Conservation (phyloP, 768 basidiomycete genomes). For the Mycena olivaceomarginata region DNA sequence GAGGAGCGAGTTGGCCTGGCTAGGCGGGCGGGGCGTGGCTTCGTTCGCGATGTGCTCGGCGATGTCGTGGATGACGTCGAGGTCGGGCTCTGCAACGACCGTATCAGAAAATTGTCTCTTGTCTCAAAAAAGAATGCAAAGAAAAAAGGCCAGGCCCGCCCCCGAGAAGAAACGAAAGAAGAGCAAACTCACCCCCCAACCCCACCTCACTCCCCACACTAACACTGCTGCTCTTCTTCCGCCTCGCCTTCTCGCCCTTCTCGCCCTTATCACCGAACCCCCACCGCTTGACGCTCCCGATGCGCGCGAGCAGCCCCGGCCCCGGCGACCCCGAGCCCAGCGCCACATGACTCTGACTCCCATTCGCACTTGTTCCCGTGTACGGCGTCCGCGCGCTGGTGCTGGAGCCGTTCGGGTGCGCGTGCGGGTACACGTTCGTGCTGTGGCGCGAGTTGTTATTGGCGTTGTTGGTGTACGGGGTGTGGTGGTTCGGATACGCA, state of each 20-base stretch:
- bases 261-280: conserved; percentile 47
- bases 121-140: too few relatives aligned
- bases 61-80: conserved; percentile 39
- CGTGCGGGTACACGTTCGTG: neutral
- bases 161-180: neutral
- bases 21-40: conserved; percentile 38
- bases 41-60: conserved; percentile 28
- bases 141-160: neutral
- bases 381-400: conserved; percentile 46
- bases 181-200: conserved; percentile 17
- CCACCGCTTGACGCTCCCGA: conserved; percentile 78
- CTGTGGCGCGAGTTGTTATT: neutral
- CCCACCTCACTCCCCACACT: conserved; percentile 39
- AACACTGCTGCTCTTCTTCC: conserved; percentile 49
- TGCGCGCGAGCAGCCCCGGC: conserved; percentile 64
- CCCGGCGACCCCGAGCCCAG: conserved; percentile 12
- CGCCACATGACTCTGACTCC: conserved; percentile 32
- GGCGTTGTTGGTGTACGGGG: too few relatives aligned
- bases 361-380: conserved; percentile 8
- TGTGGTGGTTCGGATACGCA: neutral
- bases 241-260: neutral
- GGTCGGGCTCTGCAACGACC: conserved; percentile 24
- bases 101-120: too few relatives aligned
- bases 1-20: conserved; percentile 19
- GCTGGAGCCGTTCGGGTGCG: neutral